Base-by-base conservation (phyloP, 2,329 filamentous ascomycete species). In the Neodidymelliopsis sp. region DNA sequence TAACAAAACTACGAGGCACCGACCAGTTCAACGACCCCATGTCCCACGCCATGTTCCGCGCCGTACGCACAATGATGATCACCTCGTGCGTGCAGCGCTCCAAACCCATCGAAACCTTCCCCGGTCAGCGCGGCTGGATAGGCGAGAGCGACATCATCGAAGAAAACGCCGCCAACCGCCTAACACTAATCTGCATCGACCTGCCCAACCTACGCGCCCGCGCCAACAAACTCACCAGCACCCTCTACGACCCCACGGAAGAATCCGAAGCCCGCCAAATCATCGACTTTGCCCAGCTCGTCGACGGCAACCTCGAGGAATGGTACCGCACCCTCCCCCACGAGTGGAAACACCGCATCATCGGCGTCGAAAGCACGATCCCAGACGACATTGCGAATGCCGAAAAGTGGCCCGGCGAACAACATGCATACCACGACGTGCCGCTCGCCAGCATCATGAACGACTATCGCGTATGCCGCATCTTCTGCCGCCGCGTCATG, bases 11-110 rank as follows among this genome's bases (percentile, higher is more conserved):
- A 23, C 63, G 73, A 19, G 73, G 73, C 6, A 63, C 61, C 2
- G 70, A 72, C n/a, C 69, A 74, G 36, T 70, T 74, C 56, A 67
- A 71, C 11, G 63, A 71, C 33, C 64, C 66, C 6, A 63, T 67
- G 50, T 73, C 71, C 8, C 63, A 70, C 29, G 66, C 64, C 12
- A 66, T 75, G 3, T 75, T 75, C 47, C 70, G 71, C 30, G 72
- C 74, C 23, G 72, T 75, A 0, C 59, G 73, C 30, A 70, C 70
- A 15, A 71, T 73, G 65, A 75, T 75, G 73, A 71, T 75, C 23
- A 74, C 71, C 35, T 70, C 65, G 38, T 71, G 69, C 19, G 71
- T 75, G 7, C 72, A 74, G 54, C 66, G 69, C 19, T 71, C 67
- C 4, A 72, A 69, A 42, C 71, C 72, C 5, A 56, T 75, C 10